Evolutionary conservation across 2,329 filamentous ascomycete species (phyloP).

Genomic region (Fusarium sp.): DNA sequence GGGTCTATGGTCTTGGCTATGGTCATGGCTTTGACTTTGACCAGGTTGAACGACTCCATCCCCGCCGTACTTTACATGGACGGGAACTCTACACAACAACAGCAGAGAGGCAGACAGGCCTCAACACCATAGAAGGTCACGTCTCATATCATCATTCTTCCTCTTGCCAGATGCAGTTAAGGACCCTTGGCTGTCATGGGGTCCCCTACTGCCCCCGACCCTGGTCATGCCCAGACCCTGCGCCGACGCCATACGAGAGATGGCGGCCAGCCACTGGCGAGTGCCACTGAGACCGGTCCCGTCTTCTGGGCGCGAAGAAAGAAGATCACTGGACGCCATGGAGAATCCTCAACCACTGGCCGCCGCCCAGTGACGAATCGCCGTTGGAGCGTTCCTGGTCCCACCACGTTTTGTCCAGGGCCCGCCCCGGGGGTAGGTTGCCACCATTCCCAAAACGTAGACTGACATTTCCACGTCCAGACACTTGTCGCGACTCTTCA

Average conservation of each 20-base stretch:
- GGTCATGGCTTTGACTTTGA: slow-evolving; percentile 19
- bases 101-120: background rate
- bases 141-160: slow-evolving; percentile 4
- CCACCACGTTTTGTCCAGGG: slow-evolving; percentile 35
- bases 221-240: slow-evolving; percentile 21
- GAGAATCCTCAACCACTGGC: slow-evolving; percentile 20
- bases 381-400: slow-evolving; percentile 21
- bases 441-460: background rate
- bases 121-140: background rate
- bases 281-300: background rate
- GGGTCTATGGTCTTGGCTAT: slow-evolving; percentile 18
- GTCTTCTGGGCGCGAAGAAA: slow-evolving; percentile 3
- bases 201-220: background rate
- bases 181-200: slow-evolving; percentile 27
- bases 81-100: background rate
- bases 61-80: background rate
- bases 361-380: slow-evolving; percentile 32
- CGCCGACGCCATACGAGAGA: background rate
- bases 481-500: background rate
- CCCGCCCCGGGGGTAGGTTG: background rate
- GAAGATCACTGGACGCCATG: background rate
- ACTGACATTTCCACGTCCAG: background rate
- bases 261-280: background rate
- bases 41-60: background rate
- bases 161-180: slow-evolving; percentile 25